These are phyloP conservation scores for Colletotrichum higginsianum DNA, from an alignment of 2,329 filamentous ascomycete genomes.

Conservation along the genomic window DNA sequence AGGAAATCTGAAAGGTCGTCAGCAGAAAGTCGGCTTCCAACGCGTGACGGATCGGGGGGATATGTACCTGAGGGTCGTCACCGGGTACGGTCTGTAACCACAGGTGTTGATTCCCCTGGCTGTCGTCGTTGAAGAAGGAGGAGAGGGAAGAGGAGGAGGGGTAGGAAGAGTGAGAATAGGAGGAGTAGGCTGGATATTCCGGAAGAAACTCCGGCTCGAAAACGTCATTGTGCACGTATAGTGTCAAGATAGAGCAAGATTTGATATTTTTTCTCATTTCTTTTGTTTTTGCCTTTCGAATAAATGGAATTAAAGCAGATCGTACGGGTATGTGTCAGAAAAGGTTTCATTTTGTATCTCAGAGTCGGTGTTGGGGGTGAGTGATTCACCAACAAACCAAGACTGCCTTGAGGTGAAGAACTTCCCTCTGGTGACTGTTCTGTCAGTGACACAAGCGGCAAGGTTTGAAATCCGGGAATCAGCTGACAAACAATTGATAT, in stretches of 20 bases:
- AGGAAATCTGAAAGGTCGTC: not conserved
- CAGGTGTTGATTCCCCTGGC: conserved; percentile 2
- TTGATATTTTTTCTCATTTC: too few species aligned
- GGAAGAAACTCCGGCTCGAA: too few species aligned
- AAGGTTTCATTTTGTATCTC: not conserved
- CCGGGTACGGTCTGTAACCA: conserved; percentile 4
- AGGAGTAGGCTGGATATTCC: not conserved
- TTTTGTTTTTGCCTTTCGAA: too few species aligned
- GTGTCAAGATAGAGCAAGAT: too few species aligned
- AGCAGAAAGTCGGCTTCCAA: not conserved
- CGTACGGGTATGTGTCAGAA: too few species aligned
- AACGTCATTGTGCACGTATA: not conserved
- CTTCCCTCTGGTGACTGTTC: not conserved
- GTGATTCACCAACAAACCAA: not conserved
- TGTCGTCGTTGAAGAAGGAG: not conserved
- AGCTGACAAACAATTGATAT: too few species aligned
- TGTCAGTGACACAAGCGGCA: too few species aligned
- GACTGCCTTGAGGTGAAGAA: not conserved
- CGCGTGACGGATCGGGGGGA: too few species aligned
- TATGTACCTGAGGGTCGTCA: not conserved
- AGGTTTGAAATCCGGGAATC: too few species aligned
- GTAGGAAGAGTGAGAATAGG: too few species aligned
- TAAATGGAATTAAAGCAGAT: too few species aligned
- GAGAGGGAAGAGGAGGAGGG: too few species aligned
- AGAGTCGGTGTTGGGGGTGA: not conserved